phyloP scores from a whole-genome alignment of 108 stramenopile genomes.

The Cyclotella kingstonii region DNA sequence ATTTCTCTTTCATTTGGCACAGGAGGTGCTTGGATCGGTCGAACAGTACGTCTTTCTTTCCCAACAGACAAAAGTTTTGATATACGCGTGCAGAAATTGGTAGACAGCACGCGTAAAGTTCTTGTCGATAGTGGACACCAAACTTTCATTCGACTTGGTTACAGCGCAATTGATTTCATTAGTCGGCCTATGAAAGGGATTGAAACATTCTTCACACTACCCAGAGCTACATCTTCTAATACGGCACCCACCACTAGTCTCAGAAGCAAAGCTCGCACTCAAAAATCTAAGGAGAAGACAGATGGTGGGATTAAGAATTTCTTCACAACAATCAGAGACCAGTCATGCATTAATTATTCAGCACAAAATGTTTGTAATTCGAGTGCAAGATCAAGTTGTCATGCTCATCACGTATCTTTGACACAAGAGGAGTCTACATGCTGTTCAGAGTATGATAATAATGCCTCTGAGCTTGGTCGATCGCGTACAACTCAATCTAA shows the following conservation, averaged over 20 bases:
- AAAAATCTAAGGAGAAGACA: not conserved
- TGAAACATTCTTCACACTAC: constrained; percentile 47
- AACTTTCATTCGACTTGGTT: constrained; percentile 41
- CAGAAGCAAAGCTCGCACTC: no score
- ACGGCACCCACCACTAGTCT: constrained; percentile 4
- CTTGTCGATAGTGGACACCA: constrained; percentile 25
- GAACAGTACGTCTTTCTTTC: constrained; percentile 43
- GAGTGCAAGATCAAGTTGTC: no score
- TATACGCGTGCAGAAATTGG: constrained; percentile 33
- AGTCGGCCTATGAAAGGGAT: constrained; percentile 40
- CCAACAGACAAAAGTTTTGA: constrained; percentile 42
- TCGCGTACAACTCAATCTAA: no score
- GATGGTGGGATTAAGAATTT: not conserved
- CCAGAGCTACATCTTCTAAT: not conserved
- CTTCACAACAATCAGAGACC: not conserved
- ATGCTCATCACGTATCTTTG: no score
- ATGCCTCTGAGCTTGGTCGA: not conserved
- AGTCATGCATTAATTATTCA: not conserved
- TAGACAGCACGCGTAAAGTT: constrained; percentile 25
- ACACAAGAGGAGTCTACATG: no score
- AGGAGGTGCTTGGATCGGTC: constrained; percentile 41
- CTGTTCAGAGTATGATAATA: constrained; percentile 4
- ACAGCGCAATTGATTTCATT: constrained; percentile 49
- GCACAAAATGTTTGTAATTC: no score
- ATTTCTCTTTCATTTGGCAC: constrained; percentile 14